phyloP scores from a whole-genome alignment of 805 yeast species.

The Teunomyces atbi region DNA sequence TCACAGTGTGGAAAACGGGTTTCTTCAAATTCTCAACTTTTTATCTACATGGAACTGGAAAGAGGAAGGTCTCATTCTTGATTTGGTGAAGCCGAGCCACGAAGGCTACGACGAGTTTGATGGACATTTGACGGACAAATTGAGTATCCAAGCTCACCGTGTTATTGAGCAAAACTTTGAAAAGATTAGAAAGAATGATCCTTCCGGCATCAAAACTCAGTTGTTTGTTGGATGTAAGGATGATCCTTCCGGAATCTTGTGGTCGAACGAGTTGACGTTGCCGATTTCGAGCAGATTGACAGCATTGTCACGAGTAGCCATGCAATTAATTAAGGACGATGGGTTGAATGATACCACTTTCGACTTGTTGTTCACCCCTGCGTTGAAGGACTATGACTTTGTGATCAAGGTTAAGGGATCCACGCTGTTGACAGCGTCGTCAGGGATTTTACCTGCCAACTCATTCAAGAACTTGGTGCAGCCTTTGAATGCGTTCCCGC shows the following conservation, averaged over 20 bases:
- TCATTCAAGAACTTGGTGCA: slow-evolving; percentile 62
- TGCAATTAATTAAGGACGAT: slow-evolving; percentile 48
- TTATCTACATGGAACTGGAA: slow-evolving; percentile 92
- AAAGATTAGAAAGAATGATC: slow-evolving; percentile 73
- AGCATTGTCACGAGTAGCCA: slow-evolving; percentile 77
- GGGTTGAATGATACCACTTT: slow-evolving; percentile 42
- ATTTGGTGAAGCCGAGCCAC: slow-evolving; percentile 49
- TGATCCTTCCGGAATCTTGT: slow-evolving; percentile 83
- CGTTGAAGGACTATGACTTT: slow-evolving; percentile 81
- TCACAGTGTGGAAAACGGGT: slow-evolving; percentile 75
- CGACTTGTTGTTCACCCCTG: slow-evolving; percentile 71
- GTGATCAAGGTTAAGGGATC: slow-evolving; percentile 55
- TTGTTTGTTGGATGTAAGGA: slow-evolving; percentile 79
- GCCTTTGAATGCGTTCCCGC: slow-evolving; percentile 42
- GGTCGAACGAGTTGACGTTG: slow-evolving; percentile 63
- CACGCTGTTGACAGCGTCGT: slow-evolving; percentile 39
- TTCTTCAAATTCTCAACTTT: slow-evolving; percentile 67
- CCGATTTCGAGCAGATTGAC: slow-evolving; percentile 89
- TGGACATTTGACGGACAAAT: slow-evolving; percentile 52
- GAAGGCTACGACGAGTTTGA: slow-evolving; percentile 17
- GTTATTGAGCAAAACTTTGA: slow-evolving; percentile 61
- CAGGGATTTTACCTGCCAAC: slow-evolving; percentile 56
- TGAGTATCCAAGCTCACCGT: slow-evolving; percentile 62
- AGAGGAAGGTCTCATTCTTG: slow-evolving; percentile 79
- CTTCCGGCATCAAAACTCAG: slow-evolving; percentile 75